Percentiles rank a stretch among this genome's conserved stretches.
phyloP scores from a whole-genome alignment of 768 basidiomycete species.

The Psilocybe azurescens region DNA sequence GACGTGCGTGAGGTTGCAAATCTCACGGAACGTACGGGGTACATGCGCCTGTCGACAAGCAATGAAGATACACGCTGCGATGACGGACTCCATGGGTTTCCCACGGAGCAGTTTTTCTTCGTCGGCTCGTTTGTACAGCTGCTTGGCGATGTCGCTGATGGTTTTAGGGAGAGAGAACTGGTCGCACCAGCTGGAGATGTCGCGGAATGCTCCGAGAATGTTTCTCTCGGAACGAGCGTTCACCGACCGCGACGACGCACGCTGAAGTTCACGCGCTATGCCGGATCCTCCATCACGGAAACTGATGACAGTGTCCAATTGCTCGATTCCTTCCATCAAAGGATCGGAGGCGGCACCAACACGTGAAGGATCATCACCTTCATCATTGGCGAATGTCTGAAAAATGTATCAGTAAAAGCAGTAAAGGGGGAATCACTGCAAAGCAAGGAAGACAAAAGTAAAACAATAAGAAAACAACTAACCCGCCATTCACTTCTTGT shows the following conservation, averaged over 20 bases:
- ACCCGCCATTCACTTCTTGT: constrained; percentile 98
- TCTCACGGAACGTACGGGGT: constrained; percentile 95
- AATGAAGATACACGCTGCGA: constrained; percentile 98
- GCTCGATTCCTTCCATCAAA: constrained; percentile 91
- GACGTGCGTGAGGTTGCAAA: constrained; percentile 91
- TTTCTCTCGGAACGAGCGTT: constrained; percentile 83
- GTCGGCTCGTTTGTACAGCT: constrained; percentile 95
- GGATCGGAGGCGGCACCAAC: constrained; percentile 97
- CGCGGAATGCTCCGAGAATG: constrained; percentile 86
- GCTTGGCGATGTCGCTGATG: constrained; percentile 95
- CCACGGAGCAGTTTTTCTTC: constrained; percentile 93
- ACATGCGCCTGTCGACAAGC: constrained; percentile 95
- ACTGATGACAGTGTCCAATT: constrained; percentile 93
- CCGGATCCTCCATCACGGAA: constrained; percentile 96
- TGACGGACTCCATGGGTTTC: constrained; percentile 91
- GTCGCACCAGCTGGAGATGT: constrained; percentile 94
- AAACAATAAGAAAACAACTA: constrained; percentile 41
- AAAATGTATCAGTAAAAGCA: neutral
- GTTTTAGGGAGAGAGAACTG: constrained; percentile 93
- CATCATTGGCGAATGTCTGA: constrained; percentile 98
- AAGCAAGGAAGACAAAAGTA: constrained; percentile 18
- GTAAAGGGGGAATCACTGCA: constrained; percentile 18
- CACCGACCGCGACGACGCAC: constrained; percentile 85
- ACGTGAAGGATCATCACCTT: constrained; percentile 99
- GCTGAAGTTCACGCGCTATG: constrained; percentile 89